Evolutionary conservation across 1,284 basidiomycete species (phyloP).

Genomic region (Tilletia walkeri): DNA sequence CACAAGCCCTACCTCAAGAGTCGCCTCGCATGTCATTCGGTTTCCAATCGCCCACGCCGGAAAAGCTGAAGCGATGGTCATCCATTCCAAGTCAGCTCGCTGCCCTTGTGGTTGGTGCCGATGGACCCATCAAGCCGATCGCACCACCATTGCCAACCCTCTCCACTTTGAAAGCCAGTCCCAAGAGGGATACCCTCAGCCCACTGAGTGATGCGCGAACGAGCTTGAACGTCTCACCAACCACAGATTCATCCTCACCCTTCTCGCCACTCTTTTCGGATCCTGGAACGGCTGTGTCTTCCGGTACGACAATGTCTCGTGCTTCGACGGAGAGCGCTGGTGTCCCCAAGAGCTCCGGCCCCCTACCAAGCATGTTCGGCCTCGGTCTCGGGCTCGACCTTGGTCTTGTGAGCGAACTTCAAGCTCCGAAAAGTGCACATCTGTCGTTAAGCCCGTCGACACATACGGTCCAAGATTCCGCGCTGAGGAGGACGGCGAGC

Average conservation of each 20-base stretch:
- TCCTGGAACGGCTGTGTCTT: slow-evolving; percentile 1
- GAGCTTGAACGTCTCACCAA: neutral
- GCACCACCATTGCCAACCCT: neutral
- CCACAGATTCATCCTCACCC: neutral
- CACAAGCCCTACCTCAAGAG: neutral
- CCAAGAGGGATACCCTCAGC: neutral
- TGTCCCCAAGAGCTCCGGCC: neutral
- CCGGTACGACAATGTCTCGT: slow-evolving; percentile 12
- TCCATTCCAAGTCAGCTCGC: slow-evolving; percentile 15
- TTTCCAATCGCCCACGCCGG: slow-evolving; percentile 8
- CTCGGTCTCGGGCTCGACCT: neutral
- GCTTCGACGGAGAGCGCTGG: slow-evolving; percentile 4
- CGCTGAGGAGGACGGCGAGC: neutral
- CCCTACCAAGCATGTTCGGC: neutral
- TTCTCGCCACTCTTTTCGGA: slow-evolving; percentile 16
- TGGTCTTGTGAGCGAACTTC: neutral
- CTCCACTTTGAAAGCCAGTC: neutral
- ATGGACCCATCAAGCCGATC: slow-evolving; percentile 3
- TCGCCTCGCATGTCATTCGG: slow-evolving; percentile 13
- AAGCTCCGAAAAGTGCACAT: neutral
- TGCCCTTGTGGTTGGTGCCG: slow-evolving; percentile 2
- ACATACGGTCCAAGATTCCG: neutral
- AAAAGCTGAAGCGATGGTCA: neutral
- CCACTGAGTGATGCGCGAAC: neutral
- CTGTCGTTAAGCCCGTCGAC: neutral